Evolutionary conservation across 2,329 filamentous ascomycete species (phyloP).

Genomic region (Metarhizium guizhouense): DNA sequence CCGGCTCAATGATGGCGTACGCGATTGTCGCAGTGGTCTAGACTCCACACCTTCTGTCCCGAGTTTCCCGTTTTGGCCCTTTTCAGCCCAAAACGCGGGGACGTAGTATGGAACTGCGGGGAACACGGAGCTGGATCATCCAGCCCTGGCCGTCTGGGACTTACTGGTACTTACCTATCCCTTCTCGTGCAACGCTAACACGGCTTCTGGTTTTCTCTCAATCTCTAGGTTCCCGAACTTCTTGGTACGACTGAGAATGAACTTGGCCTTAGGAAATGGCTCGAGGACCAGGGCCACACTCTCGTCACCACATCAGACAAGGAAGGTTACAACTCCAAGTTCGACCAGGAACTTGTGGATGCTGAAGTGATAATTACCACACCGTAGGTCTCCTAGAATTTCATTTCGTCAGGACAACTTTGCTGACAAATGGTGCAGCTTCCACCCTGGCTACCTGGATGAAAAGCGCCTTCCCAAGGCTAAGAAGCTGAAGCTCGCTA

Average conservation of each 20-base stretch:
- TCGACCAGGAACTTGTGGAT: slow-evolving; percentile 92
- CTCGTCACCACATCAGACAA: slow-evolving; percentile 97
- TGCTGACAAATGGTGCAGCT: slow-evolving; percentile 40
- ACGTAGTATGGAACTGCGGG: slow-evolving; percentile 3
- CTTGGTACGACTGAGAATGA: slow-evolving; percentile 97
- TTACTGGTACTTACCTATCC: not conserved
- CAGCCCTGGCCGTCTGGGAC: too few relatives aligned
- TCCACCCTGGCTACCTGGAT: slow-evolving; percentile 97
- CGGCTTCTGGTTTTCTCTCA: not conserved
- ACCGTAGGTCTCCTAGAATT: slow-evolving; percentile 47
- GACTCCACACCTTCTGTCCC: not conserved
- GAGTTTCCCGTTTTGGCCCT: not conserved
- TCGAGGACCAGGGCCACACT: slow-evolving; percentile 94
- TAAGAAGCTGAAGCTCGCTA: slow-evolving; percentile 96
- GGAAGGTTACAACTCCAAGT: slow-evolving; percentile 85
- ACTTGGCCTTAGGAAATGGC: slow-evolving; percentile 93
- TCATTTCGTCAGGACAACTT: not conserved
- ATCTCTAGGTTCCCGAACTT: slow-evolving; percentile 58
- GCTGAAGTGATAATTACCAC: slow-evolving; percentile 99
- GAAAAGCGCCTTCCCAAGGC: slow-evolving; percentile 93
- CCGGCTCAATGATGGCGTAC: not conserved
- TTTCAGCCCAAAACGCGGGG: not conserved
- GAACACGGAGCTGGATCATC: not conserved
- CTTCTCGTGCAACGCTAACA: not conserved
- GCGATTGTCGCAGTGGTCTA: not conserved